Evolutionary conservation across 306 rosid species (phyloP), one percentile per base, ranked within the genome.

Genomic region (Benincasa hispida): DNA sequence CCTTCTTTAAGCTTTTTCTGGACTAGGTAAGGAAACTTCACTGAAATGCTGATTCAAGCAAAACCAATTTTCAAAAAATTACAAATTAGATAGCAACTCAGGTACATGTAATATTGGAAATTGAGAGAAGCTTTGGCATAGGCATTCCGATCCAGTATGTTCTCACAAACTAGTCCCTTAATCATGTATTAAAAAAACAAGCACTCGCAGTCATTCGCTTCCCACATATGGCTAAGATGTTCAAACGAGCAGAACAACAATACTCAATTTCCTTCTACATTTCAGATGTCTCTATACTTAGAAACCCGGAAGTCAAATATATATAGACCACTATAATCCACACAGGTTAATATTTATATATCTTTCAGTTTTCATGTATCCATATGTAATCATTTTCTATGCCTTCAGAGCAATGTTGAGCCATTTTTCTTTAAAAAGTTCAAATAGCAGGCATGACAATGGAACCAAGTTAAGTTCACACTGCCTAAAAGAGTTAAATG

Each of bases 11-110:
- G 86, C 80, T 89, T 90, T 82, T 94, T 94, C 79, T 72, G 76
- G 78, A 92, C 86, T 87, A 94, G 83, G 87, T 94, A 94, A 70
- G 97, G 93, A 81, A 94, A 94, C 82, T 90, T 94, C 85, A 77
- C 87, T 76, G 80, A 82, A 72, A 92, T 83, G 82, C 99, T 94
- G 88, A 83, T 86, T 79, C 69, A 84, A 81, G n/a, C n/a, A 69
- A 69, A 73, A 59, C 80, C 69, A 83, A 10, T 78, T 14, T 18
- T 17, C 2, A 19, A 10, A 53, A 41, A 35, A 51, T 56, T 39
- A 34, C 34, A 25, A 80, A 57, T 10, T 61, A 60, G 24, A 63
- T 60, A 47, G 24, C 54, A 48, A 74, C 48, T 74, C 19, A 39
- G 22, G 39, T 69, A 24, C 75, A 45, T 24, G 57, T 28, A 17